A percentile compares a stretch with the other conserved stretches of the same genome.
Conservation (phyloP, 2,329 filamentous ascomycete genomes). For the Claviceps citrina region DNA sequence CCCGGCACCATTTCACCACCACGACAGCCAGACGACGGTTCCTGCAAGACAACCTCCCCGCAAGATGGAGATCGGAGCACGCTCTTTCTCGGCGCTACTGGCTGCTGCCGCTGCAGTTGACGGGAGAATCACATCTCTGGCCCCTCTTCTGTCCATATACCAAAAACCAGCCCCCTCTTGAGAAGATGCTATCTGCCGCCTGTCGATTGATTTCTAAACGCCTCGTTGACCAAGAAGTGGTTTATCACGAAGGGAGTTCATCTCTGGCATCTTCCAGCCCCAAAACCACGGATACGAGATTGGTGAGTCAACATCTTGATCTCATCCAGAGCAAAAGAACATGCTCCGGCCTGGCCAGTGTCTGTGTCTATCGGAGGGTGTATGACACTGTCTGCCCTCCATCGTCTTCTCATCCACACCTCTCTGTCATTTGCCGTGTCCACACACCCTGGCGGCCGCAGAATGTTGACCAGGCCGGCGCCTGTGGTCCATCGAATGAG, state of each 20-base stretch:
- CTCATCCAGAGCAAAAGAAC: no score
- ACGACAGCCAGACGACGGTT: no score
- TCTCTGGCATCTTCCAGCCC: neutral
- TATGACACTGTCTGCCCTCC: neutral
- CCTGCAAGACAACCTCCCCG: neutral
- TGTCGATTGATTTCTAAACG: neutral
- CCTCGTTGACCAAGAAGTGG: neutral
- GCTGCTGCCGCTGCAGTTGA: neutral
- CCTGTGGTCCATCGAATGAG: conserved; percentile 22
- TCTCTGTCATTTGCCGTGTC: conserved; percentile 14
- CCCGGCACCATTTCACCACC: conserved; percentile 2
- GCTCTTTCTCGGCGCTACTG: no score
- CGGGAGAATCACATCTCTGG: neutral
- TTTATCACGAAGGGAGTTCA: neutral
- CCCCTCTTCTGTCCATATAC: neutral
- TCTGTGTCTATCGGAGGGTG: conserved; percentile 4
- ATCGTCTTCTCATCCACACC: conserved; percentile 8
- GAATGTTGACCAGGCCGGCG: conserved; percentile 12
- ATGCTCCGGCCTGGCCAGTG: no score
- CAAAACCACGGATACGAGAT: neutral
- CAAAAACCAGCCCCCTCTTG: neutral
- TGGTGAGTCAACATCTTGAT: neutral
- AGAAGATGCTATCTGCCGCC: neutral
- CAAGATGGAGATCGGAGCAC: neutral
- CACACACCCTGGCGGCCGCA: no score